Percentiles rank a stretch among this genome's conserved stretches.
Conservation (phyloP, 2,329 filamentous ascomycete species). For the Penicillium sp. region DNA sequence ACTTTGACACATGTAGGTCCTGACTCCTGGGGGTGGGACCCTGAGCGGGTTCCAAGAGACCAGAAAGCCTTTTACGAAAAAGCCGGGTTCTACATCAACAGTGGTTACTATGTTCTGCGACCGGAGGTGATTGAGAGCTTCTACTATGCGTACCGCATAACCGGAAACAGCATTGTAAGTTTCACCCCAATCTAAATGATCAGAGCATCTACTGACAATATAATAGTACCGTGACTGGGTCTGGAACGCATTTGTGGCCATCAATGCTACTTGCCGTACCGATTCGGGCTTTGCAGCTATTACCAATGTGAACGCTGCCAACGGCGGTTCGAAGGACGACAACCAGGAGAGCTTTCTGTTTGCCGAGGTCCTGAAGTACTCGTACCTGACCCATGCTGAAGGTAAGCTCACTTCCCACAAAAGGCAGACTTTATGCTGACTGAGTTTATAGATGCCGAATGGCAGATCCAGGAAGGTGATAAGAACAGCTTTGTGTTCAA, state of each 20-base stretch:
- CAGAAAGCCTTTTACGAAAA: slow-evolving; percentile 62
- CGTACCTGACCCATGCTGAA: slow-evolving; percentile 67
- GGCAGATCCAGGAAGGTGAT: slow-evolving; percentile 53
- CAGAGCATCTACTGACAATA: slow-evolving; percentile 6
- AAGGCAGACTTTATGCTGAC: slow-evolving; percentile 10
- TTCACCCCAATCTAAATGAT: too few species aligned
- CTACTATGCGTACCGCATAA: slow-evolving; percentile 84
- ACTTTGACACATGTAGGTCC: slow-evolving; percentile 76
- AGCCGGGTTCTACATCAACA: slow-evolving; percentile 71
- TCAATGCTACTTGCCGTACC: slow-evolving; percentile 63
- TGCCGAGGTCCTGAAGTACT: slow-evolving; percentile 84
- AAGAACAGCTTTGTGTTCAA: slow-evolving; percentile 62
- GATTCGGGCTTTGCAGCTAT: slow-evolving; percentile 69
- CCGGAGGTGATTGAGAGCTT: slow-evolving; percentile 81
- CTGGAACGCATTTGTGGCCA: slow-evolving; percentile 73
- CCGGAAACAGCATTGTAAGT: slow-evolving; percentile 61
- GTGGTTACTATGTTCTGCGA: slow-evolving; percentile 65
- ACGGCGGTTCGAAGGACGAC: slow-evolving; percentile 64
- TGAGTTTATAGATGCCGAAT: slow-evolving; percentile 53
- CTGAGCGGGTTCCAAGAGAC: slow-evolving; percentile 48
- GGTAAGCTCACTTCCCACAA: slow-evolving; percentile 22
- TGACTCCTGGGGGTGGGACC: slow-evolving; percentile 66
- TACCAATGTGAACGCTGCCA: slow-evolving; percentile 61
- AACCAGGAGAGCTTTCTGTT: slow-evolving; percentile 88
- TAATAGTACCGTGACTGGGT: slow-evolving; percentile 74